A percentile compares a stretch with the other conserved stretches of the same genome.
phyloP scores from a whole-genome alignment of 1,284 basidiomycete species.

The Anthracocystis setariae region DNA sequence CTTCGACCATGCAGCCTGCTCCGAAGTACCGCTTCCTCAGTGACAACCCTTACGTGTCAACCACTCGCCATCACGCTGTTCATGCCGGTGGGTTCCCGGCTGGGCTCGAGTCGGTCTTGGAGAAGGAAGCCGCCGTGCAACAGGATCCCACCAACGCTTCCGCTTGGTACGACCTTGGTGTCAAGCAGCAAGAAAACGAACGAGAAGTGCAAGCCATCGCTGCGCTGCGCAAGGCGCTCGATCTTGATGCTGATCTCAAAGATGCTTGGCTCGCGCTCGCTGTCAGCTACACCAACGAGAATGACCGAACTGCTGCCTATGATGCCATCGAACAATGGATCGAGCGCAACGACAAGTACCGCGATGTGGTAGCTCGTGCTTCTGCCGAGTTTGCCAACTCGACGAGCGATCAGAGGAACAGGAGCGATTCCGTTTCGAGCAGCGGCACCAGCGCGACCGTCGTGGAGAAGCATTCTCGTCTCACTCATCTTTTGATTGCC shows the following conservation, averaged over 20 bases:
- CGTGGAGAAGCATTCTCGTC: slow-evolving; percentile 57
- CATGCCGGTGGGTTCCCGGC: slow-evolving; percentile 38
- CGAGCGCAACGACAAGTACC: slow-evolving; percentile 69
- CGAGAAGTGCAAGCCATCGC: slow-evolving; percentile 89
- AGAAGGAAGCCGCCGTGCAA: slow-evolving; percentile 90
- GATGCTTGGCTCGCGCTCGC: slow-evolving; percentile 90
- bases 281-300: slow-evolving; percentile 92
- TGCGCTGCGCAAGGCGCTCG: slow-evolving; percentile 82
- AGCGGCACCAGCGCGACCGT: slow-evolving; percentile 25
- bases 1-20: slow-evolving; percentile 28
- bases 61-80: slow-evolving; percentile 48
- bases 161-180: slow-evolving; percentile 90
- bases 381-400: slow-evolving; percentile 12
- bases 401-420: slow-evolving; percentile 10
- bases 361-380: slow-evolving; percentile 65
- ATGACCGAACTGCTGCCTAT: slow-evolving; percentile 76
- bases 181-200: slow-evolving; percentile 98
- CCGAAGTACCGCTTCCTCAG: slow-evolving; percentile 61
- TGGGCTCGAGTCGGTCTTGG: slow-evolving; percentile 71
- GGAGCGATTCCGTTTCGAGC: slow-evolving; percentile 32
- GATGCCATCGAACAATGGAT: slow-evolving; percentile 87
- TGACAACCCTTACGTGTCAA: slow-evolving; percentile 60
- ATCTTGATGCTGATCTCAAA: slow-evolving; percentile 74
- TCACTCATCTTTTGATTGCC: slow-evolving; percentile 68
- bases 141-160: slow-evolving; percentile 77